Evolutionary conservation across 1,284 basidiomycete species (phyloP).

Genomic region (Leucoagaricus sp.): DNA sequence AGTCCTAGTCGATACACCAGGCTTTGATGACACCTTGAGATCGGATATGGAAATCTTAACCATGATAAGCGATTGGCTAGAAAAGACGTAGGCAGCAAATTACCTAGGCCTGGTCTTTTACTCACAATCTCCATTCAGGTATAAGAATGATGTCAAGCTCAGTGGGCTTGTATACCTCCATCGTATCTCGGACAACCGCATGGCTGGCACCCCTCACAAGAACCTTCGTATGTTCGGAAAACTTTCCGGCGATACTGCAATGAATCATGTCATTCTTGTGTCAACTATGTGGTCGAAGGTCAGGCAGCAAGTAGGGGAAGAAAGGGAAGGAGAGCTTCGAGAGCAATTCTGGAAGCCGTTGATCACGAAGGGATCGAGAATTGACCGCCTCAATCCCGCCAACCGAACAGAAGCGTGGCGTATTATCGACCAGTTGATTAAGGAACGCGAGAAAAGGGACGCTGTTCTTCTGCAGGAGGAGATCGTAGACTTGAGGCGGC

Average conservation of each 20-base stretch:
- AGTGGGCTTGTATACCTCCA: slow-evolving; percentile 57
- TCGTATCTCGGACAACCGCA: slow-evolving; percentile 51
- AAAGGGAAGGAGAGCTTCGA: slow-evolving; percentile 26
- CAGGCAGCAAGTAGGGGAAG: slow-evolving; percentile 11
- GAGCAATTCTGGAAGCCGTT: slow-evolving; percentile 23
- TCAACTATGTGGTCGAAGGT: slow-evolving; percentile 52
- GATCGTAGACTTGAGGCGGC: slow-evolving; percentile 22
- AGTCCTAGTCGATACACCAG: slow-evolving; percentile 24
- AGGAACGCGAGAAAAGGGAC: background rate
- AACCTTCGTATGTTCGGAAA: slow-evolving; percentile 53
- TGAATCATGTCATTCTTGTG: slow-evolving; percentile 48
- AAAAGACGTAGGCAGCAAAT: slow-evolving; percentile 19
- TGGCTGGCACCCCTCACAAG: slow-evolving; percentile 50
- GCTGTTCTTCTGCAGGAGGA: slow-evolving; percentile 29
- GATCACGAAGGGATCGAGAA: slow-evolving; percentile 19
- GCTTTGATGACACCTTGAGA: slow-evolving; percentile 23
- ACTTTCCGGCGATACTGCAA: slow-evolving; percentile 49
- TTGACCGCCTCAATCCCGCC: slow-evolving; percentile 11
- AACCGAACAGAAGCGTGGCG: slow-evolving; percentile 13
- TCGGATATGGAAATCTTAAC: slow-evolving; percentile 20
- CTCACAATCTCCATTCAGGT: too few species aligned
- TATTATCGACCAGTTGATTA: slow-evolving; percentile 17
- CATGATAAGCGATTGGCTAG: slow-evolving; percentile 22
- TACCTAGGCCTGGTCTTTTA: too few species aligned
- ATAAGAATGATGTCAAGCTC: slow-evolving; percentile 37